Evolutionary conservation across 2,329 filamentous ascomycete species (phyloP).

Genomic region (Aquanectria penicillioides): DNA sequence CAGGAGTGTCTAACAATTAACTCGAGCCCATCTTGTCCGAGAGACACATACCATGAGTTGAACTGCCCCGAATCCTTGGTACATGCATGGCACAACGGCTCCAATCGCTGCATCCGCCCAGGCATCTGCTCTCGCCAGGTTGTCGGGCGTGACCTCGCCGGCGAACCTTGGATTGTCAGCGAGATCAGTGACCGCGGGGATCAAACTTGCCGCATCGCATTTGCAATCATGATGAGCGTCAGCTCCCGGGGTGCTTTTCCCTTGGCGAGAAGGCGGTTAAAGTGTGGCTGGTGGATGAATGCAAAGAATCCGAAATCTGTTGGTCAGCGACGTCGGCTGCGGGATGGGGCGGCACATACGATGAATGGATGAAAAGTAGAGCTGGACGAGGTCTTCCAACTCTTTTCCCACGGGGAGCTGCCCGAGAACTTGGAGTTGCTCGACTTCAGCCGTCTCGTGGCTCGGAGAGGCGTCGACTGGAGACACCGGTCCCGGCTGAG

Average conservation of each 20-base stretch:
- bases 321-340: not conserved
- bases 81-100: not conserved
- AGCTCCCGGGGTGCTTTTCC: constrained; percentile 5
- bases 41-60: constrained; percentile 3
- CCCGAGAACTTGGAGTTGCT: not conserved
- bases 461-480: no score
- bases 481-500: no score
- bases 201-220: not conserved
- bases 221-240: constrained; percentile 11
- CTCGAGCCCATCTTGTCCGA: not conserved
- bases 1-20: not conserved
- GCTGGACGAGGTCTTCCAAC: not conserved
- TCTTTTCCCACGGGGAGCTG: not conserved
- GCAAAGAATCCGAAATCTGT: constrained; percentile 7
- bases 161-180: not conserved
- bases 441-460: no score
- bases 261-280: constrained; percentile 3
- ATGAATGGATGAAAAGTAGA: constrained; percentile 4
- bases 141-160: not conserved
- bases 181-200: not conserved
- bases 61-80: constrained; percentile 6
- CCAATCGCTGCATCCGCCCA: constrained; percentile 9
- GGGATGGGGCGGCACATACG: not conserved
- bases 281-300: constrained; percentile 3
- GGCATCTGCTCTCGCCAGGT: constrained; percentile 2